phyloP scores from a whole-genome alignment of 1,284 basidiomycete genomes.

The Austropuccinia psidii region DNA sequence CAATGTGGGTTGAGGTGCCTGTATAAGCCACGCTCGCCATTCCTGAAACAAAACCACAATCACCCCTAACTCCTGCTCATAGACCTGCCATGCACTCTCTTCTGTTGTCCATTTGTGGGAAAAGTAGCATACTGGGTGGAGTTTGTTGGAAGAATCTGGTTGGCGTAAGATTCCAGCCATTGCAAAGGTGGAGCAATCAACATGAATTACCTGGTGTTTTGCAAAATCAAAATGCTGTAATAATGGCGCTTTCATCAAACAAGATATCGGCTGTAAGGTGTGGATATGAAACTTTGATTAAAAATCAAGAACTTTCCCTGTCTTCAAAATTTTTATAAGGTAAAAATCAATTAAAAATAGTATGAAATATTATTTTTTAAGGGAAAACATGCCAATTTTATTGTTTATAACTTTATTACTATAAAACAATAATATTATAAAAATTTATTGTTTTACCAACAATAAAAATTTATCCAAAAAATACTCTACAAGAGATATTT shows the following conservation, averaged over 20 bases:
- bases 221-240: slow-evolving; percentile 6
- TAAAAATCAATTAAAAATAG: too few relatives aligned
- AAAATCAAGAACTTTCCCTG: too few relatives aligned
- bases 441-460: too few relatives aligned
- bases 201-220: background rate
- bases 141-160: background rate
- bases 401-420: too few relatives aligned
- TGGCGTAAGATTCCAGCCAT: background rate
- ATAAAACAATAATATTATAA: too few relatives aligned
- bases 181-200: slow-evolving; percentile 3
- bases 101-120: slow-evolving; percentile 4
- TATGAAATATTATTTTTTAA: too few relatives aligned
- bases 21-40: background rate
- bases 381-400: too few relatives aligned
- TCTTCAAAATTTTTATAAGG: too few relatives aligned
- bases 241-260: background rate
- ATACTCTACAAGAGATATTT: too few relatives aligned
- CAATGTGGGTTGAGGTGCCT: background rate
- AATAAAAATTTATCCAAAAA: too few relatives aligned
- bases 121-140: background rate
- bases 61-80: background rate
- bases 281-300: too few relatives aligned
- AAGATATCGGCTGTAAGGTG: too few relatives aligned
- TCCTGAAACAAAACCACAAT: background rate
- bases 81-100: background rate